phyloP scores from a whole-genome alignment of 164 flowering plant species.

The Aristolochia californica region DNA sequence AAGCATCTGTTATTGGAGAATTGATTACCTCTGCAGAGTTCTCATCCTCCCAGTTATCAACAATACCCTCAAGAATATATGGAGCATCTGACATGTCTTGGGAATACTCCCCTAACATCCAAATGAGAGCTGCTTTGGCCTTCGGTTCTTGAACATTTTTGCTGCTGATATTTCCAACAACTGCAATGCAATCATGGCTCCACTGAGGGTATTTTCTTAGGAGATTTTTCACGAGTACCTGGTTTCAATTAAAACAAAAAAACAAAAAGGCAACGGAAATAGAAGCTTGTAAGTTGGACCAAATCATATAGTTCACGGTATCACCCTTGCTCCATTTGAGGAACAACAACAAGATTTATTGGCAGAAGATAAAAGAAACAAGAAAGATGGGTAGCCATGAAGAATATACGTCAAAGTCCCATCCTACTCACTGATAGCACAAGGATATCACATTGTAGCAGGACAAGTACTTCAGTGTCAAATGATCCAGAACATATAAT shows the following conservation, averaged over 20 bases:
- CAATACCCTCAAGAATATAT: constrained; percentile 67
- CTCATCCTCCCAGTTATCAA: constrained; percentile 95
- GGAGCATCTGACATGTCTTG: constrained; percentile 96
- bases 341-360: too few species aligned
- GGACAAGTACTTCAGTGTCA: too few species aligned
- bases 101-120: constrained; percentile 99
- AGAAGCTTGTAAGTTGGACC: too few species aligned
- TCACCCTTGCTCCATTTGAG: too few species aligned
- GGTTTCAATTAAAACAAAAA: constrained; percentile 1
- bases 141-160: constrained; percentile 92
- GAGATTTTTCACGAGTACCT: constrained; percentile 97
- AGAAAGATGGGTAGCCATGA: too few species aligned
- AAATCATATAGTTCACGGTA: too few species aligned
- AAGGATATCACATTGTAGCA: too few species aligned
- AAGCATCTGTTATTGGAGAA: too few species aligned
- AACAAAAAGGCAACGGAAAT: background rate
- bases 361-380: too few species aligned
- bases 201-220: constrained; percentile 97
- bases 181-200: constrained; percentile 99
- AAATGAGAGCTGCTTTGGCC: constrained; percentile 95
- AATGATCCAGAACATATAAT: background rate
- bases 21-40: constrained; percentile 70
- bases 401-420: too few species aligned
- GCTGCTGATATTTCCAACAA: constrained; percentile 93
- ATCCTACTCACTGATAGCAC: too few species aligned